Evolutionary conservation across 192 early-diverging fungal genomes (phyloP).

Genomic region (Podila clonocystis): DNA sequence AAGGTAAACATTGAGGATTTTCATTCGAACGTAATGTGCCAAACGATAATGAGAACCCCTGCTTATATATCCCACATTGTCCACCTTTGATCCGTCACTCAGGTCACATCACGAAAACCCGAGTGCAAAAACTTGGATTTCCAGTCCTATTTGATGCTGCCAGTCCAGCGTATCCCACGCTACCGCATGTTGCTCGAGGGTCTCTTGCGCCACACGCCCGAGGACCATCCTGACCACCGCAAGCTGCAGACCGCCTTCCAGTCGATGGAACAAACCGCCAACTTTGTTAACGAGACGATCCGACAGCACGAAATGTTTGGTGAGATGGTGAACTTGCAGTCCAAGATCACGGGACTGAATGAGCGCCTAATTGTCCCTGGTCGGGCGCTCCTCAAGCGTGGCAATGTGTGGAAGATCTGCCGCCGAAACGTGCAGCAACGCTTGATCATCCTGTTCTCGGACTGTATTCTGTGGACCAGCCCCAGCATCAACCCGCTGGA

Average conservation of each 20-base stretch:
- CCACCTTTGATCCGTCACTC: constrained; percentile 28
- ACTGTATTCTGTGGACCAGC: constrained; percentile 80
- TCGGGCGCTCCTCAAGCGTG: constrained; percentile 70
- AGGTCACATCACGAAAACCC: constrained; percentile 57
- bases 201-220: constrained; percentile 75
- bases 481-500: constrained; percentile 64
- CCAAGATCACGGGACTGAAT: constrained; percentile 67
- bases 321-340: constrained; percentile 77
- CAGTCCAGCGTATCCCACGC: constrained; percentile 90
- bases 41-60: constrained; percentile 50
- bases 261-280: constrained; percentile 76
- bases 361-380: constrained; percentile 79
- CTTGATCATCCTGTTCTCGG: constrained; percentile 79
- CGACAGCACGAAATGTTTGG: constrained; percentile 81
- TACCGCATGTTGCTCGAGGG: constrained; percentile 85
- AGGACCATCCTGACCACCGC: constrained; percentile 77
- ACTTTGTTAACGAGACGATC: constrained; percentile 83
- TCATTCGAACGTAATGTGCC: constrained; percentile 47
- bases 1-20: constrained; percentile 48
- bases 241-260: constrained; percentile 70
- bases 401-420: constrained; percentile 79
- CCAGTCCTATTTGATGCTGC: constrained; percentile 85
- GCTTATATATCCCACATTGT: not conserved
- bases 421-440: constrained; percentile 78
- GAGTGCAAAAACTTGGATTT: constrained; percentile 64